Conservation (phyloP, 2,329 filamentous ascomycete genomes). For the Fusarium luffae region DNA sequence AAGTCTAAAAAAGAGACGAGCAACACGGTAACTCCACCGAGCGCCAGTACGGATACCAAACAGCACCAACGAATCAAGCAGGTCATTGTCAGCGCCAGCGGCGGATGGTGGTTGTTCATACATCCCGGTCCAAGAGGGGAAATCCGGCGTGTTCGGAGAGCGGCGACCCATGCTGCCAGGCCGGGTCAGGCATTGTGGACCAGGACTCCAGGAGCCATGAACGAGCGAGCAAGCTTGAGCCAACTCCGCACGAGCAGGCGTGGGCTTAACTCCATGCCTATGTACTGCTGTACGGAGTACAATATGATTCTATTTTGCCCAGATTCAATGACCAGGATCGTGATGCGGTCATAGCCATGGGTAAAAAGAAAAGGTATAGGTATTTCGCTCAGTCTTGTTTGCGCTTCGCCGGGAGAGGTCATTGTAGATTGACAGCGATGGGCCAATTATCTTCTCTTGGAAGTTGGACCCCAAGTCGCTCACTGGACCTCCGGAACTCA, state of each 20-base stretch:
- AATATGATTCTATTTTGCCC: slow-evolving; percentile 30
- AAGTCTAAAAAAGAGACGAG: slow-evolving; percentile 18
- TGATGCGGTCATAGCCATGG: slow-evolving; percentile 30
- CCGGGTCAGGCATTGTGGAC: slow-evolving; percentile 16
- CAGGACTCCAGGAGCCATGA: slow-evolving; percentile 16
- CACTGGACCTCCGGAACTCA: slow-evolving; percentile 4
- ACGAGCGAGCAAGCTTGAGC: slow-evolving; percentile 22
- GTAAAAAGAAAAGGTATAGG: background rate
- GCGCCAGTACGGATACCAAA: background rate
- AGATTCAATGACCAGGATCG: slow-evolving; percentile 39
- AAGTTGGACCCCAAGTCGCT: background rate
- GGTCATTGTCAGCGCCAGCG: slow-evolving; percentile 20
- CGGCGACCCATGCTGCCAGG: slow-evolving; percentile 27
- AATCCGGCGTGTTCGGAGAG: slow-evolving; percentile 39
- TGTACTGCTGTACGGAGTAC: background rate
- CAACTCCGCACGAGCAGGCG: slow-evolving; percentile 42
- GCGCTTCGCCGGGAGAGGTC: background rate
- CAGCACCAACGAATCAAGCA: slow-evolving; percentile 24
- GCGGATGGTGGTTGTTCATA: slow-evolving; percentile 32
- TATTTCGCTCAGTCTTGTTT: slow-evolving; percentile 39
- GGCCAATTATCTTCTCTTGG: slow-evolving; percentile 4
- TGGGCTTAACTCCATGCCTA: slow-evolving; percentile 27
- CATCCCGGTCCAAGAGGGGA: slow-evolving; percentile 35
- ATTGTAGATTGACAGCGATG: slow-evolving; percentile 24
- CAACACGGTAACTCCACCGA: slow-evolving; percentile 11